Conservation (phyloP, 1,284 basidiomycete genomes). For the Neonothopanus nambi region DNA sequence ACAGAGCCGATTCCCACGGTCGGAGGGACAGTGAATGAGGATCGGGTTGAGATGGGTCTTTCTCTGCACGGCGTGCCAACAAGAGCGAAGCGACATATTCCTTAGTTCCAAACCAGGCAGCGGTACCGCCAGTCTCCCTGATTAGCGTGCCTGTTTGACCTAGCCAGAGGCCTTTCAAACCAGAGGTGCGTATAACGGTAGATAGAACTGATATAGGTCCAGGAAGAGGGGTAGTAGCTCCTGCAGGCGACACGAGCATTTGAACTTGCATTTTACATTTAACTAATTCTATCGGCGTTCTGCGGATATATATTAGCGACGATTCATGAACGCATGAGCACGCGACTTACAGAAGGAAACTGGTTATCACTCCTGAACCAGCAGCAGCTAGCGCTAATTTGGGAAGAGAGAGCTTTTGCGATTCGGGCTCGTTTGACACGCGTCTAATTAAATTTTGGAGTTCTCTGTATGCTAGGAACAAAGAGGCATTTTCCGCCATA, state of each 20-base stretch:
- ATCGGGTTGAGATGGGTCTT: slow-evolving; percentile 5
- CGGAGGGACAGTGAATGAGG: slow-evolving; percentile 38
- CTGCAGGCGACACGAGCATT: slow-evolving; percentile 18
- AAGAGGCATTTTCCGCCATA: slow-evolving; percentile 88
- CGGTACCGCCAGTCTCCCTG: slow-evolving; percentile 85
- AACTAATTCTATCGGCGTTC: slow-evolving; percentile 93
- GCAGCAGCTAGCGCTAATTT: slow-evolving; percentile 83
- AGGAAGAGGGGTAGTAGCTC: slow-evolving; percentile 35
- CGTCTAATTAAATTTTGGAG: slow-evolving; percentile 69
- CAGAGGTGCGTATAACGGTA: slow-evolving; percentile 63
- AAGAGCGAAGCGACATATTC: slow-evolving; percentile 69
- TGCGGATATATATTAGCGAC: slow-evolving; percentile 29
- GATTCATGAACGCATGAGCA: background rate
- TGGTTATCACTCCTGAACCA: slow-evolving; percentile 83
- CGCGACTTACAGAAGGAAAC: slow-evolving; percentile 76
- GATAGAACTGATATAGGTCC: slow-evolving; percentile 75
- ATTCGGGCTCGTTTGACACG: slow-evolving; percentile 26
- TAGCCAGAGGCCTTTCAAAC: slow-evolving; percentile 81
- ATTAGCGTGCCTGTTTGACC: slow-evolving; percentile 86
- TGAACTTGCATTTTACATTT: slow-evolving; percentile 83
- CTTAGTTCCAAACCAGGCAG: slow-evolving; percentile 88
- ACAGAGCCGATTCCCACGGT: slow-evolving; percentile 77
- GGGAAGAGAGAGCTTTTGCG: slow-evolving; percentile 51
- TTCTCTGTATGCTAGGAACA: slow-evolving; percentile 89
- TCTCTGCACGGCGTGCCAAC: slow-evolving; percentile 37